These are phyloP conservation scores for Zygoascus tannicola DNA, from an alignment of 805 yeast species.

Conservation along the genomic window DNA sequence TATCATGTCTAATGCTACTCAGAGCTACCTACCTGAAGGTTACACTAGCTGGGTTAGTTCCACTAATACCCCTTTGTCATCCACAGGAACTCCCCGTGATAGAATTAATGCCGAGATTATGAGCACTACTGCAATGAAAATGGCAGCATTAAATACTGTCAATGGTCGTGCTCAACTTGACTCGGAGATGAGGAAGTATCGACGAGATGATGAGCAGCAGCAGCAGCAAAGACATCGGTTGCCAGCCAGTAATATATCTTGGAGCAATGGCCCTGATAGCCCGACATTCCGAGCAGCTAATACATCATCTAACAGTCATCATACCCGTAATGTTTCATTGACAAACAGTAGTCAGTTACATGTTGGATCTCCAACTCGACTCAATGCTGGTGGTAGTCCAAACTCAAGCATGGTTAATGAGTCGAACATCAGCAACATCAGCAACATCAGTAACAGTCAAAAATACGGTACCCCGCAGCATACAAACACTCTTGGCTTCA, in stretches of 20 bases:
- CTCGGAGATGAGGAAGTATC: conserved; percentile 26
- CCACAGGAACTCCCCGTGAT: conserved; percentile 4
- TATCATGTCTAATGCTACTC: conserved; percentile 3
- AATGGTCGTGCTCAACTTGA: conserved; percentile 35
- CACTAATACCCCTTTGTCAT: conserved; percentile 21
- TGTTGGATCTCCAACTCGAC: neutral
- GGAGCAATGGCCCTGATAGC: conserved; percentile 9
- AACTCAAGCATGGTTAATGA: neutral
- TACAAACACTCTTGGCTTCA: neutral
- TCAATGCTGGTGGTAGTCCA: neutral
- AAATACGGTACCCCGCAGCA: neutral
- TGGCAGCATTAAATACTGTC: conserved; percentile 60
- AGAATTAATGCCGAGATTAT: conserved; percentile 24
- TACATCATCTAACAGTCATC: conserved; percentile 2
- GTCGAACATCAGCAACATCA: neutral
- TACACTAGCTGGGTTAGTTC: conserved; percentile 24
- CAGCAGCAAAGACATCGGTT: neutral
- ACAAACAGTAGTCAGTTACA: neutral
- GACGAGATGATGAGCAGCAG: conserved; percentile 14
- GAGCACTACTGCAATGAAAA: conserved; percentile 39
- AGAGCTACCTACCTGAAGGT: conserved; percentile 12
- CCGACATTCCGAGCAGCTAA: conserved; percentile 8
- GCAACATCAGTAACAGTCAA: neutral
- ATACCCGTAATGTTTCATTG: neutral
- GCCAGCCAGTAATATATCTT: neutral